Evolutionary conservation across 2,329 filamentous ascomycete genomes (phyloP), one percentile per base, ranked within the genome.

Genomic region (Pestalotiopsis sp.): DNA sequence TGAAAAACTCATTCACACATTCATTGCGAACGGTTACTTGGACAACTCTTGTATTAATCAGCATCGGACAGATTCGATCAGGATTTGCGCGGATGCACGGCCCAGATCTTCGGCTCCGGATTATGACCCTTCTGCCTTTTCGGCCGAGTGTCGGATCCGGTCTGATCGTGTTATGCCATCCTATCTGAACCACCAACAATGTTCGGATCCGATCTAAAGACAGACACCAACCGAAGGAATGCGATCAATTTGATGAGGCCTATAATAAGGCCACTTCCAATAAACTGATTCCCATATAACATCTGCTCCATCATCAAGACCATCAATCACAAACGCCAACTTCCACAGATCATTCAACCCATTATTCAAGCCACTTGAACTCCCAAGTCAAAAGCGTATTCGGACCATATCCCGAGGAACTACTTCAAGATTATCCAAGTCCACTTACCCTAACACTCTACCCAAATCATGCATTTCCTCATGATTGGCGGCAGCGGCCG

Each of bases 401-500:
- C 13, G 4, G 41, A 17, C 41, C 13, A 14, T 12, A 52, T 20
- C 17, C 20, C 41, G 1, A 14, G 13, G 4, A 13, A 17, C 17
- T 2, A 13, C 4, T 4, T 45, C 31, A 31, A 13, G 13, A n/a
- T 20, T n/a, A n/a, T 52, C 27, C 3, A 13, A 39, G 11, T 36
- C 11, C 38, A 20, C 27, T 39, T 3, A 23, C 6, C 11, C 31
- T 25, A 27, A 4, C 4, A 14, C 31, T 4, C n/a, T 11, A 3
- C n/a, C 11, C 1, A 17, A 1, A 20, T 31, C 45, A 83, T 85
- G 81, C 82, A 83, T 60, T 70, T 86, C 70, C 81, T 87, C 69
- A 73, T 86, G 68, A 74, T 86, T 49, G 84, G 84, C 45, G 85
- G 79, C 67, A 83, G 77, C 52, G 85, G 85, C 57, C 82, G 82